Conservation (phyloP, 2,329 filamentous ascomycete genomes). For the Colletotrichum tanaceti region DNA sequence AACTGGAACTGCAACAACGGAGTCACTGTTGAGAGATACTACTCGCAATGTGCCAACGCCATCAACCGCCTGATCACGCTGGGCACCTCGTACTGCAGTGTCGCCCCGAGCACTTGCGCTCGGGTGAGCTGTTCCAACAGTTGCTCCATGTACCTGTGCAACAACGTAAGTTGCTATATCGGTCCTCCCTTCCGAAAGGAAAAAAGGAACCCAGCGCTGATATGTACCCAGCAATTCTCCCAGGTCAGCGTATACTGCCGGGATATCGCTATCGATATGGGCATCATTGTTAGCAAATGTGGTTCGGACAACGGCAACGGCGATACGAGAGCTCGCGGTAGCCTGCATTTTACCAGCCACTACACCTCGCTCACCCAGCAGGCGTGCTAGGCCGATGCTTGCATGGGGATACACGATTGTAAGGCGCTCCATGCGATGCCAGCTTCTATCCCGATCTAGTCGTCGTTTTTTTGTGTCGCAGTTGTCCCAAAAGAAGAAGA, state of each 20-base stretch:
- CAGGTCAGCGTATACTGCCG: constrained; percentile 6
- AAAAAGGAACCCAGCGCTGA: not conserved
- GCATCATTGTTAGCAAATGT: constrained; percentile 2
- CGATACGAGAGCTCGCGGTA: constrained; percentile 5
- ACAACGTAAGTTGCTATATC: constrained; percentile 16
- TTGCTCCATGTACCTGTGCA: constrained; percentile 34
- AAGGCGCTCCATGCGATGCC: not conserved
- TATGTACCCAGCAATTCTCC: not conserved
- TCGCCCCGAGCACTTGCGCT: constrained; percentile 6
- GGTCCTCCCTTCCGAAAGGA: too few relatives aligned
- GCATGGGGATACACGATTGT: not conserved
- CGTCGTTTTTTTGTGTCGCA: not conserved
- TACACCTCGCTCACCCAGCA: constrained; percentile 9
- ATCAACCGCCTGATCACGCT: constrained; percentile 9
- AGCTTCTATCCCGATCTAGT: not conserved
- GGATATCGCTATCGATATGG: constrained; percentile 14
- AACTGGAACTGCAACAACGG: constrained; percentile 18
- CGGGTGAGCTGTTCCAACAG: constrained; percentile 29
- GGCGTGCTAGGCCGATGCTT: not conserved
- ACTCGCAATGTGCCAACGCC: constrained; percentile 10
- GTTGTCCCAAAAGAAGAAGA: constrained; percentile 55
- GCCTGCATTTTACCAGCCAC: not conserved
- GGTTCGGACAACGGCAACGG: constrained; percentile 5
- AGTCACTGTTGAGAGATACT: not conserved
- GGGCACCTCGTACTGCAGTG: constrained; percentile 22